phyloP scores from a whole-genome alignment of 768 basidiomycete species.

The Leucosporidium yakuticum region DNA sequence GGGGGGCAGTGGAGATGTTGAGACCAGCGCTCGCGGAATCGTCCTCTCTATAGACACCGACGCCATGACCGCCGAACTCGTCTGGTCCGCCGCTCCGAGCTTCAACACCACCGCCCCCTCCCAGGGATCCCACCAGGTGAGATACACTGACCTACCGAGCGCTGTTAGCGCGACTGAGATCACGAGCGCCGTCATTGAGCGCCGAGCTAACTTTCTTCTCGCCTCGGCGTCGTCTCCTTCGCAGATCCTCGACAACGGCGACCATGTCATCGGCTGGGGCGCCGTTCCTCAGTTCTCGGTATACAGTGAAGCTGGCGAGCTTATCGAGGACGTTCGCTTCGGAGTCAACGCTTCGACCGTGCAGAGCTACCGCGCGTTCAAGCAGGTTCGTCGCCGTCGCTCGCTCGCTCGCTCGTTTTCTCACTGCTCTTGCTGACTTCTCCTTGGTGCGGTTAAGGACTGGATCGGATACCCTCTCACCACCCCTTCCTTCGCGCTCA shows the following conservation, averaged over 20 bases:
- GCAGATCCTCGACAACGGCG: constrained; percentile 24
- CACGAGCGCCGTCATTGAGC: too few relatives aligned
- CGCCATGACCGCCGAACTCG: constrained; percentile 32
- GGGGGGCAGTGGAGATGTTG: constrained; percentile 6
- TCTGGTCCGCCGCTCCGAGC: not conserved
- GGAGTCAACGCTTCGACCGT: constrained; percentile 27
- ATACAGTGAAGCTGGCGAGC: constrained; percentile 28
- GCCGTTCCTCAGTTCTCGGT: constrained; percentile 35
- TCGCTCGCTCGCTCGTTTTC: too few relatives aligned
- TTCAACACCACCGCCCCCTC: not conserved
- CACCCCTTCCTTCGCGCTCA: constrained; percentile 17
- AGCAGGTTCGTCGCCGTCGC: not conserved
- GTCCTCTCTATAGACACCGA: not conserved
- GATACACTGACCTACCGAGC: not conserved
- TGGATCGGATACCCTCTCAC: constrained; percentile 36
- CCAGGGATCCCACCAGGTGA: not conserved
- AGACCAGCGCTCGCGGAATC: not conserved
- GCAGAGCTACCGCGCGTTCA: constrained; percentile 37
- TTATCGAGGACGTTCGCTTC: constrained; percentile 35
- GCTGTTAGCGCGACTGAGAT: too few relatives aligned
- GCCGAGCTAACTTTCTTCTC: not conserved
- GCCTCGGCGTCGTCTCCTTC: constrained; percentile 15
- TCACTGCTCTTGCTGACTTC: too few relatives aligned
- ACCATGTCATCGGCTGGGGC: constrained; percentile 37
- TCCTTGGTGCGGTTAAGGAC: not conserved